Conservation (phyloP, 2,329 filamentous ascomycete species). For the Fusarium sp. region DNA sequence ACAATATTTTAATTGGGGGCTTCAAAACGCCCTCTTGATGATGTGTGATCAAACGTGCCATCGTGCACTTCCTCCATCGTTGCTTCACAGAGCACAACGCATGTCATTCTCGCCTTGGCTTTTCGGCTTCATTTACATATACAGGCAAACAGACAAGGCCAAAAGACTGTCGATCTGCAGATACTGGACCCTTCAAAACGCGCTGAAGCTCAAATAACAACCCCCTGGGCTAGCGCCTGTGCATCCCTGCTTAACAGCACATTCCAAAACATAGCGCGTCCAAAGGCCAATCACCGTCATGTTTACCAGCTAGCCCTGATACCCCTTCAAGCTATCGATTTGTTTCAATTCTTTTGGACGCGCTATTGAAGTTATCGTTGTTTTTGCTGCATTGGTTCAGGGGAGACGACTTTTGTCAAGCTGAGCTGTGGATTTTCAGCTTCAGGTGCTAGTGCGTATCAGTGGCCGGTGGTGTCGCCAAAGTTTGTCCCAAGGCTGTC, state of each 20-base stretch:
- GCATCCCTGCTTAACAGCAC: not conserved
- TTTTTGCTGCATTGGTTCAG: slow-evolving; percentile 13
- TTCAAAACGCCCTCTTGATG: slow-evolving; percentile 8
- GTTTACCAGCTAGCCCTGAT: not conserved
- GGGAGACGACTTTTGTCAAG: not conserved
- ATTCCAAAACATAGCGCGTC: not conserved
- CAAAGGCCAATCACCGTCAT: not conserved
- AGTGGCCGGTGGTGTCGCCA: not conserved
- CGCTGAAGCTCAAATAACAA: not conserved
- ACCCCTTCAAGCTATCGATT: slow-evolving; percentile 22
- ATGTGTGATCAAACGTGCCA: not conserved
- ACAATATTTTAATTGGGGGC: slow-evolving; percentile 28
- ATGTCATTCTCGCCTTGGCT: not conserved
- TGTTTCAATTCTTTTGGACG: slow-evolving; percentile 4
- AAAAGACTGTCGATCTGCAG: not conserved
- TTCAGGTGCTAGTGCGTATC: slow-evolving; percentile 8
- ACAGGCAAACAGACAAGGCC: not conserved
- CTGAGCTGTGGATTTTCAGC: not conserved
- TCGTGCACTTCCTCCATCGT: not conserved
- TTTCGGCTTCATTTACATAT: not conserved
- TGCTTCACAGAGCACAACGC: not conserved
- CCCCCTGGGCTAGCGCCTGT: not conserved
- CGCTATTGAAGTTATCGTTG: slow-evolving; percentile 27
- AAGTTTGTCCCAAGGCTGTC: not conserved
- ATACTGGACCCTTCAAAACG: not conserved